Evolutionary conservation across 75 land plant species (phyloP), one percentile per base, ranked within the genome.

Genomic region (Isoetes taiwanensis): DNA sequence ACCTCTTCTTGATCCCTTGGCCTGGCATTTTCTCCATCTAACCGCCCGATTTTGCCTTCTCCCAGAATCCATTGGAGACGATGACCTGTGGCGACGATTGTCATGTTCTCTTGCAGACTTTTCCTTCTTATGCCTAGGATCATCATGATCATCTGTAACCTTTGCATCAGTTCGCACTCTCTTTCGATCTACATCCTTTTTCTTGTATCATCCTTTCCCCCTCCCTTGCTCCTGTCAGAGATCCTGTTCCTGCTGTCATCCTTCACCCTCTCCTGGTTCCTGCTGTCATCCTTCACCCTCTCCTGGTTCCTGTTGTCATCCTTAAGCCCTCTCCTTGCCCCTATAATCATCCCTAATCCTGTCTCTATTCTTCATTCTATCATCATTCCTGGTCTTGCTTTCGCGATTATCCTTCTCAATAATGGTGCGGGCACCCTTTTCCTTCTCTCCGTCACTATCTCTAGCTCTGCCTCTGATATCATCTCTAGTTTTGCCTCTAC

Each of bases 1-100:
- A 80, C 83, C 83, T 77, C 80, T 24, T 77, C 68, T 62, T 57
- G 72, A 31, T 39, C 64, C 28, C 60, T 62, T 28, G 52, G 52
- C 40, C 31, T 65, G 5, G 61, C 32, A 35, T 41, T 52, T 43
- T 32, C 63, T 3, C 57, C 32, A 35, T 25, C 25, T 38, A 33
- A 26, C 40, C 20, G 71, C 31, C 31, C 59, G 56, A 33, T 30
- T 42, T 24, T 43, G 64, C 25, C 27, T 26, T 26, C 19, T 10
- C 9, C 28, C 56, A n/a, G 1, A 17, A 21, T 61, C 42, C 25
- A 43, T 4, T 26, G 77, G 59, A 9, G 77, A 65, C 6, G 31
- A 46, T 9, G 55, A 59, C 28, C 34, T 38, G 14, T 64, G 52
- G 20, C 55, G 62, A 6, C 61, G 28, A 28, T 40, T 70, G 2